Evolutionary conservation across 257 asterid genomes (phyloP).

Genomic region (Anisodus tanguticus): DNA sequence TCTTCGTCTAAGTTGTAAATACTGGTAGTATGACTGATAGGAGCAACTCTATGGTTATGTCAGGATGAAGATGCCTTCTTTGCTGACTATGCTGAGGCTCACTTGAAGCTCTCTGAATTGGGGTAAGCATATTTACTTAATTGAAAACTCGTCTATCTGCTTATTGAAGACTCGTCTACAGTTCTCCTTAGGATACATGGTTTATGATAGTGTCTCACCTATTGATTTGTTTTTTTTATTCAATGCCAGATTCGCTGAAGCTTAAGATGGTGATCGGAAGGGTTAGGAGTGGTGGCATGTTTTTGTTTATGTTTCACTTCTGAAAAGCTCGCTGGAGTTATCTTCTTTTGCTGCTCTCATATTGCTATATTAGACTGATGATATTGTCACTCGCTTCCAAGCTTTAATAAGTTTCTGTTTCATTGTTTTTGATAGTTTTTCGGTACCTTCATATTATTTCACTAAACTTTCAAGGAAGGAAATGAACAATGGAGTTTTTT

Average conservation of each 20-base stretch:
- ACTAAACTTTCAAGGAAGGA: not conserved
- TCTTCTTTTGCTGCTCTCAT: conserved; percentile 11
- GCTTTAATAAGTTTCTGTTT: not conserved
- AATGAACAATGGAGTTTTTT: not conserved
- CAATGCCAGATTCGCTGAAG: conserved; percentile 59
- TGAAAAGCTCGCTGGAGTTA: not conserved
- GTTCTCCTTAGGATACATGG: not conserved
- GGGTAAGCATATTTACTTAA: conserved; percentile 51
- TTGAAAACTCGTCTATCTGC: not conserved
- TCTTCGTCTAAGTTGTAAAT: not conserved
- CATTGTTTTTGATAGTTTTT: not conserved
- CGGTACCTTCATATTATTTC: not conserved
- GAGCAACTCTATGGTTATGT: not conserved
- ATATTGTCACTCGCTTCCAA: not conserved
- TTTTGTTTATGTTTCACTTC: not conserved
- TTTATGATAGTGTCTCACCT: not conserved
- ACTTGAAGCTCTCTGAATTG: conserved; percentile 76
- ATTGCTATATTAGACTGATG: not conserved
- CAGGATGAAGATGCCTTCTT: conserved; percentile 92
- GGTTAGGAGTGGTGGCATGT: not conserved
- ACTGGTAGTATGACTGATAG: not conserved
- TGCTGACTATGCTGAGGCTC: conserved; percentile 76
- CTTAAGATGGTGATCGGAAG: conserved; percentile 39
- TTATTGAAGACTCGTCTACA: not conserved
- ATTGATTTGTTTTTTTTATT: not conserved